phyloP scores from a whole-genome alignment of 169 alveolate genomes.

The Plasmodium coatneyi region DNA sequence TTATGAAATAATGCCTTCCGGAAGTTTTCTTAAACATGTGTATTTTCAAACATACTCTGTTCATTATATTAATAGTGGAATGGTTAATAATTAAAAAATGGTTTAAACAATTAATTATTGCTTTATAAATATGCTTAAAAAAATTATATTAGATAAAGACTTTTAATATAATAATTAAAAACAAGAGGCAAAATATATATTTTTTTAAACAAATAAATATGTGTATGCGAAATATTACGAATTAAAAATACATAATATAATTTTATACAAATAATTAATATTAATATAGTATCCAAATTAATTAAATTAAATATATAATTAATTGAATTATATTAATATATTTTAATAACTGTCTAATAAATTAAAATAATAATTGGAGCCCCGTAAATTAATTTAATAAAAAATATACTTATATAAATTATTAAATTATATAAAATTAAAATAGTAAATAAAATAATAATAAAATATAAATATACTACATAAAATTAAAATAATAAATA shows the following conservation, averaged over 20 bases:
- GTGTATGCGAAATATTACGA: neutral
- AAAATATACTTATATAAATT: neutral
- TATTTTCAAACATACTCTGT: neutral
- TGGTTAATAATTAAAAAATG: neutral
- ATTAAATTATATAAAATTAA: neutral
- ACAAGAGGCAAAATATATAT: neutral
- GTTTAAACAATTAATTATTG: neutral
- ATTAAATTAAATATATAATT: neutral
- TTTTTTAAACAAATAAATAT: neutral
- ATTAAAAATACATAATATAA: neutral
- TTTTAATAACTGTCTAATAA: neutral
- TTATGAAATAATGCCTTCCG: neutral
- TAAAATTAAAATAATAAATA: neutral
- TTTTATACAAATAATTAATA: neutral
- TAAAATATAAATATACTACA: neutral
- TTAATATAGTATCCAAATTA: neutral
- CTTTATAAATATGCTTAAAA: neutral
- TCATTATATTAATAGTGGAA: neutral
- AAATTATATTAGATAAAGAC: neutral
- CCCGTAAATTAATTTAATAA: neutral
- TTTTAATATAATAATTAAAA: neutral
- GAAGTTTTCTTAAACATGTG: neutral
- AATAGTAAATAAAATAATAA: neutral
- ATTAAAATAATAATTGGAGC: neutral
- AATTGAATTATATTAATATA: neutral